These are phyloP conservation scores for Dimargaris verticillata DNA, from an alignment of 192 early-diverging fungal genomes.

Conservation along the genomic window DNA sequence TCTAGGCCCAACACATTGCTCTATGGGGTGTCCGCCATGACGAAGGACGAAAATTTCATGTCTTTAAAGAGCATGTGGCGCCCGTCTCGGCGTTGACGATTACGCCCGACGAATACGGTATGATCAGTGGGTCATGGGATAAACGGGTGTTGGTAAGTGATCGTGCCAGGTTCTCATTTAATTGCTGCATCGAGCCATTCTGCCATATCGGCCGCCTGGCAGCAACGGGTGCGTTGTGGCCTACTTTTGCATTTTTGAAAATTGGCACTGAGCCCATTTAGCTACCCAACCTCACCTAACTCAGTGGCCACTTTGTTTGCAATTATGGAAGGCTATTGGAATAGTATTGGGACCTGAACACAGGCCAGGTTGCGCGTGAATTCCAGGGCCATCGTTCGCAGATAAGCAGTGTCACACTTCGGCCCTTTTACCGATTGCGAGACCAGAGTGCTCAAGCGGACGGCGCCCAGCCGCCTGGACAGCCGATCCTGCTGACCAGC, in stretches of 20 bases:
- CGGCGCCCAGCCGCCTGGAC: conserved; percentile 11
- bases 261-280: no score
- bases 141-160: conserved; percentile 50
- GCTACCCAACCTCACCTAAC: no score
- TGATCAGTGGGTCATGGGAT: conserved; percentile 95
- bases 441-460: conserved; percentile 7
- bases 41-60: conserved; percentile 77
- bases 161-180: conserved; percentile 1
- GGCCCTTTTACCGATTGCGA: conserved; percentile 28
- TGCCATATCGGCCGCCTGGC: no score
- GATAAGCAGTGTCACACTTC: conserved; percentile 57
- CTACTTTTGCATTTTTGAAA: no score
- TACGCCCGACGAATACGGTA: conserved; percentile 58
- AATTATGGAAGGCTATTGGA: no score
- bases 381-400: conserved; percentile 69
- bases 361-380: conserved; percentile 44
- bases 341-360: conserved; percentile 65
- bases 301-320: no score
- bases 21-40: conserved; percentile 82
- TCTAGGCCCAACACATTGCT: conserved; percentile 64
- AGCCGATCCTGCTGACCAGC: conserved; percentile 41
- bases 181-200: no score
- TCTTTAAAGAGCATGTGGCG: conserved; percentile 60
- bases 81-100: conserved; percentile 74
- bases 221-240: no score